Evolutionary conservation across 208 protist genomes (phyloP).

Genomic region (Leptomonas seymouri): DNA sequence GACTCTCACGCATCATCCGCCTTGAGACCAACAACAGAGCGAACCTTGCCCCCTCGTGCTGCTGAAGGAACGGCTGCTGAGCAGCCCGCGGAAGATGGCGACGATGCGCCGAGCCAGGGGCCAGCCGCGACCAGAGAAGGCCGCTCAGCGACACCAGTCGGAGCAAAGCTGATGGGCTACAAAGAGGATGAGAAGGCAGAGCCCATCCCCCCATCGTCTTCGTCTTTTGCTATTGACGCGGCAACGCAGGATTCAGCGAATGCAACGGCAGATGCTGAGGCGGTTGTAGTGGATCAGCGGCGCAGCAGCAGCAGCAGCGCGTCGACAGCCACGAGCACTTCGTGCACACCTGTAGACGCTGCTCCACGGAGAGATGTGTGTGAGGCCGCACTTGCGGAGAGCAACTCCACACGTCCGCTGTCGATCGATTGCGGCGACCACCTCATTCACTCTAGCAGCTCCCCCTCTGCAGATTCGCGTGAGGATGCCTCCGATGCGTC

Average conservation of each 20-base stretch:
- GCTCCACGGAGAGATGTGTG: neutral
- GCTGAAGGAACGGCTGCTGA: neutral
- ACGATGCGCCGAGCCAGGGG: neutral
- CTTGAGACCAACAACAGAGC: too few species aligned
- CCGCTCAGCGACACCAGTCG: neutral
- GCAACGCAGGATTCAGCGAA: too few species aligned
- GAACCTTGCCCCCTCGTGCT: too few species aligned
- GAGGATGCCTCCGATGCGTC: neutral
- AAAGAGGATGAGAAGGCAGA: too few species aligned
- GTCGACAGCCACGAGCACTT: neutral
- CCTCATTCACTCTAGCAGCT: neutral
- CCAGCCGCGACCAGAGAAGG: too few species aligned
- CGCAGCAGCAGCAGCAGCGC: neutral
- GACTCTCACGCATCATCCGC: too few species aligned
- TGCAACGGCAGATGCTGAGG: too few species aligned
- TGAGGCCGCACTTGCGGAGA: neutral
- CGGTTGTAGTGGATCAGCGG: neutral
- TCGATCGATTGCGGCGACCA: constrained; percentile 12
- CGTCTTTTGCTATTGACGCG: too few species aligned
- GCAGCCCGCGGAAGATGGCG: neutral
- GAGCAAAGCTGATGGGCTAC: neutral
- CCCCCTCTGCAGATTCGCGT: neutral
- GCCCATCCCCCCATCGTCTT: too few species aligned
- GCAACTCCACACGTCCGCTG: neutral
- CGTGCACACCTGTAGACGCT: neutral